Conservation (phyloP, 208 protist species). For the Trypanosoma conorhini region DNA sequence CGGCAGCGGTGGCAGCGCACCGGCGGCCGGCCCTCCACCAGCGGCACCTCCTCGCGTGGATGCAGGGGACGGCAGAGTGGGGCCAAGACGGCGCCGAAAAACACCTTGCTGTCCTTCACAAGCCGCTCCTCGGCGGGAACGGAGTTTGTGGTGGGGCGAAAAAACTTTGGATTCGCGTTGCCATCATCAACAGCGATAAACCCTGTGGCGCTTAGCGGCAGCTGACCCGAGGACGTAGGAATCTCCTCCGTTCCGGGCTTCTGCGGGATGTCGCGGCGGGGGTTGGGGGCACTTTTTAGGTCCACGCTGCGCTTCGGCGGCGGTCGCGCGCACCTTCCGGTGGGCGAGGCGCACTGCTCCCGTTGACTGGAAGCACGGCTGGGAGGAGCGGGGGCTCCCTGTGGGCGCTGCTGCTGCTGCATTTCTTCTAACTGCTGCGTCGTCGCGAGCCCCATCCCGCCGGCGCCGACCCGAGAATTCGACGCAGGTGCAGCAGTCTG, state of each 20-base stretch:
- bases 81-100: constrained; percentile 82
- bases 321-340: constrained; percentile 31
- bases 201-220: constrained; percentile 67
- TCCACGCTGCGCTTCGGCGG: constrained; percentile 50
- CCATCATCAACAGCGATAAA: constrained; percentile 89
- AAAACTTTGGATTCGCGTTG: constrained; percentile 89
- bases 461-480: neutral
- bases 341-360: neutral
- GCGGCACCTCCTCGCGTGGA: constrained; percentile 61
- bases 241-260: constrained; percentile 29
- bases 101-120: constrained; percentile 70
- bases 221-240: constrained; percentile 45
- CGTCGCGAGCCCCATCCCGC: neutral
- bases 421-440: constrained; percentile 12
- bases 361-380: neutral
- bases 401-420: neutral
- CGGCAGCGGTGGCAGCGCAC: constrained; percentile 94
- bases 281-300: constrained; percentile 55
- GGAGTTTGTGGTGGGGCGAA: constrained; percentile 73
- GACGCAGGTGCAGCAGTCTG: neutral
- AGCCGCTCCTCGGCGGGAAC: constrained; percentile 57
- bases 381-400: neutral
- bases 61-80: constrained; percentile 80
- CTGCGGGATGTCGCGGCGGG: constrained; percentile 45
- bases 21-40: constrained; percentile 67